phyloP scores from a whole-genome alignment of 208 protist genomes.

The Trypanosoma rangeli region DNA sequence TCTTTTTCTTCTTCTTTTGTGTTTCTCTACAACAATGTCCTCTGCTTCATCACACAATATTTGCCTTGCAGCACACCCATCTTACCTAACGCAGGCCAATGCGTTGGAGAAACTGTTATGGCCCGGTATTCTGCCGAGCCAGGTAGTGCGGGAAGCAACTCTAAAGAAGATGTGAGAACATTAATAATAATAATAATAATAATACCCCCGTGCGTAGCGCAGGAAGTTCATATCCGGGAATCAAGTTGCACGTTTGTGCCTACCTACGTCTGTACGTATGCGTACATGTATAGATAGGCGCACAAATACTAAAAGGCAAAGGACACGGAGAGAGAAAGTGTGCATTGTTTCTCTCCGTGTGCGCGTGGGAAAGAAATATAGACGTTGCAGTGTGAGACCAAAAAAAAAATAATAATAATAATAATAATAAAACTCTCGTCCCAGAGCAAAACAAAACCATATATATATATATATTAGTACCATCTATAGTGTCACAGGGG shows the following conservation, averaged over 20 bases:
- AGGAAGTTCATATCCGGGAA: no score
- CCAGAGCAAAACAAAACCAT: not conserved
- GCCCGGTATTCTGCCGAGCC: no score
- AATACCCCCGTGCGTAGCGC: no score
- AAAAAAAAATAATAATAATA: not conserved
- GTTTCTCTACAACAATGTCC: not conserved
- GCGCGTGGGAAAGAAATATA: not conserved
- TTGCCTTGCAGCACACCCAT: no score
- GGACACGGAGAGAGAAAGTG: no score
- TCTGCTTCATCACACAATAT: no score
- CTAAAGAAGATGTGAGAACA: not conserved
- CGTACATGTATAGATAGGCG: not conserved
- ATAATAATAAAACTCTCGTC: not conserved
- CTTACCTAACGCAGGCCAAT: no score
- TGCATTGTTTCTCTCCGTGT: not conserved
- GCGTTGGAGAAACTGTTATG: no score
- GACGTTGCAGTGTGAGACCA: not conserved
- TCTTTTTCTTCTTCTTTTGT: slow-evolving; percentile 2
- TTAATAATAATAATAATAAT: not conserved
- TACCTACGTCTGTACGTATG: not conserved
- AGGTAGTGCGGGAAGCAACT: not conserved
- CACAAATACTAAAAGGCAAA: not conserved
- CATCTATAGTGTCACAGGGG: slow-evolving; percentile 29
- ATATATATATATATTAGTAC: not conserved
- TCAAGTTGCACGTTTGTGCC: not conserved